phyloP scores from a whole-genome alignment of 139 green algal genomes.

The Chlorella vulgaris region DNA sequence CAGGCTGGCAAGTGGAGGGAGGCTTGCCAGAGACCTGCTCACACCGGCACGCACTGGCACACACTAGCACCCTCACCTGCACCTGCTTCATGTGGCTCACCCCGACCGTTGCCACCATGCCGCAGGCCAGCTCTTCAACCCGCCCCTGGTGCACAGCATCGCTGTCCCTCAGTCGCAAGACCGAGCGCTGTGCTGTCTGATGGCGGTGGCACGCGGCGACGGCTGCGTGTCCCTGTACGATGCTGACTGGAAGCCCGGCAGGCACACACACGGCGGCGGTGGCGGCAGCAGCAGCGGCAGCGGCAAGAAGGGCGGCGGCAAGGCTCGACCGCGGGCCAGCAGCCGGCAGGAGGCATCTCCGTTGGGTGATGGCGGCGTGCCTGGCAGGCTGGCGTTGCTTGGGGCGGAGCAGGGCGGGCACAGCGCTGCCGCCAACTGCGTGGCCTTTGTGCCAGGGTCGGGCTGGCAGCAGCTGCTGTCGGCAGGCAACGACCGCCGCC shows the following conservation, averaged over 20 bases:
- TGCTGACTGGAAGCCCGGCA: slow-evolving; percentile 11
- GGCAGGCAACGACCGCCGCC: slow-evolving; percentile 41
- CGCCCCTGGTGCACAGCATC: slow-evolving; percentile 65
- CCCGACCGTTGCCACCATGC: too few species aligned
- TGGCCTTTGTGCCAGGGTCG: slow-evolving; percentile 12
- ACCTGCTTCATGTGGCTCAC: too few species aligned
- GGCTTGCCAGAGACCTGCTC: too few species aligned
- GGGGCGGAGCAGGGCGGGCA: slow-evolving; percentile 38
- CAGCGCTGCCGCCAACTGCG: slow-evolving; percentile 36
- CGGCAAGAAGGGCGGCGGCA: neutral
- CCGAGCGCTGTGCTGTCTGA: neutral
- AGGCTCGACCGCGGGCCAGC: slow-evolving; percentile 13
- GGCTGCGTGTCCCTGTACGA: slow-evolving; percentile 56
- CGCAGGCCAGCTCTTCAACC: slow-evolving; percentile 68
- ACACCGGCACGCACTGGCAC: too few species aligned
- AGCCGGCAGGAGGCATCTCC: neutral
- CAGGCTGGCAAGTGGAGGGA: too few species aligned
- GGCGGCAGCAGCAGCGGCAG: slow-evolving; percentile 22
- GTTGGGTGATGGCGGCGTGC: neutral
- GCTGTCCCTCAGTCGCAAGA: slow-evolving; percentile 41
- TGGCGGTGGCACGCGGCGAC: slow-evolving; percentile 57
- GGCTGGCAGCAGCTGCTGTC: slow-evolving; percentile 36
- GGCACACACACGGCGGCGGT: slow-evolving; percentile 13
- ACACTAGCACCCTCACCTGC: neutral
- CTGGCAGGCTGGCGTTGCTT: slow-evolving; percentile 16